phyloP scores from a whole-genome alignment of 192 early-diverging fungal genomes.

The Gaertneriomyces semiglobifer region DNA sequence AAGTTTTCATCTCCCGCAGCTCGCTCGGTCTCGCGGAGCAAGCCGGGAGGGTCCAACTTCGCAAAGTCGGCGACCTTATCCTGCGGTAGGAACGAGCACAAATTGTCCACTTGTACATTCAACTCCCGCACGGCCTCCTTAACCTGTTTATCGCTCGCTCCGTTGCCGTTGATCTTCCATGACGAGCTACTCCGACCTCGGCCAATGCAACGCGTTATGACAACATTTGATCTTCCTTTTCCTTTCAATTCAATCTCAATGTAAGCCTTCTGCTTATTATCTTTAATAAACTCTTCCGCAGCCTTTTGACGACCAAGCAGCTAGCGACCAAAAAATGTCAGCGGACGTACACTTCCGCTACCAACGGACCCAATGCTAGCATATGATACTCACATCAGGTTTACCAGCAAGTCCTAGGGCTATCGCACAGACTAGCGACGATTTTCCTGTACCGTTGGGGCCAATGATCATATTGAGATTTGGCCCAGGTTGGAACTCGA shows the following conservation, averaged over 20 bases:
- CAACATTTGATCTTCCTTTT: slow-evolving; percentile 20
- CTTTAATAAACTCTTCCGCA: slow-evolving; percentile 89
- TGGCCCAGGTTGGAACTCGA: slow-evolving; percentile 83
- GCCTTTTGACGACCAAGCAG: slow-evolving; percentile 84
- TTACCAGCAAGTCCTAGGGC: slow-evolving; percentile 89
- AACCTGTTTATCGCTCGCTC: slow-evolving; percentile 56
- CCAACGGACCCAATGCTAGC: not conserved
- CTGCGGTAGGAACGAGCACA: slow-evolving; percentile 98
- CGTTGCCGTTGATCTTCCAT: slow-evolving; percentile 81
- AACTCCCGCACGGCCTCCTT: slow-evolving; percentile 56
- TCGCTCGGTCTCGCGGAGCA: slow-evolving; percentile 80
- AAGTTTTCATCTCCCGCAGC: slow-evolving; percentile 74
- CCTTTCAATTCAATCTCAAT: slow-evolving; percentile 87
- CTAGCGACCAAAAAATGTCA: slow-evolving; percentile 29
- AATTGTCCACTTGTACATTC: slow-evolving; percentile 91
- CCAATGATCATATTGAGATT: slow-evolving; percentile 97
- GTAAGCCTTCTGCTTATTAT: slow-evolving; percentile 69
- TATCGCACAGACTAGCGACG: slow-evolving; percentile 91
- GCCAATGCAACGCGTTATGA: slow-evolving; percentile 33
- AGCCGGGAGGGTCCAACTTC: slow-evolving; percentile 69
- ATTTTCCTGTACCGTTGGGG: slow-evolving; percentile 94
- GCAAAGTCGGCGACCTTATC: slow-evolving; percentile 93
- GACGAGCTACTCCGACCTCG: slow-evolving; percentile 34
- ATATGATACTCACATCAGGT: slow-evolving; percentile 38
- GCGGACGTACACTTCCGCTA: not conserved